Evolutionary conservation across 176 grass and related monocot genomes (phyloP).

Genomic region (Ananas comosus): DNA sequence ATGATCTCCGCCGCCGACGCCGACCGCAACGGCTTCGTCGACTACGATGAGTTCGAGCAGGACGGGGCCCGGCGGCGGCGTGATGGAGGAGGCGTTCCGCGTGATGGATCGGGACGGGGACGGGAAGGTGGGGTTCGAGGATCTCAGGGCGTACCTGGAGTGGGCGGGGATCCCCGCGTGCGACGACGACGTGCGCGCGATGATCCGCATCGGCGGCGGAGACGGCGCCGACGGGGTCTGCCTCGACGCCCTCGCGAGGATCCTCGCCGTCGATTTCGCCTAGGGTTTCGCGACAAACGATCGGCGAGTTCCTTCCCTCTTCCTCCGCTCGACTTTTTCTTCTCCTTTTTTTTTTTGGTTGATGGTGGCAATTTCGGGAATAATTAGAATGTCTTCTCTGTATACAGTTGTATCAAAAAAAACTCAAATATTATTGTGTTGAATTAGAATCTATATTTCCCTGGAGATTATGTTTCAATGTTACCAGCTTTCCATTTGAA

Average conservation of each 20-base stretch:
- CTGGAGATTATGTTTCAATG: too few species aligned
- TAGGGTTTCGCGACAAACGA: background rate
- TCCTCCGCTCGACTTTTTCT: too few species aligned
- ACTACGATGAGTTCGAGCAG: conserved; percentile 81
- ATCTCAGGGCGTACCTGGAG: conserved; percentile 72
- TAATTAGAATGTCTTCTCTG: too few species aligned
- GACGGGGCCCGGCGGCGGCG: background rate
- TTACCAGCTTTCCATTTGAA: too few species aligned
- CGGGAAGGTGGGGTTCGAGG: conserved; percentile 85
- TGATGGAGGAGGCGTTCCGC: conserved; percentile 71
- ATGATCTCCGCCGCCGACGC: conserved; percentile 87
- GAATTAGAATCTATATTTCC: too few species aligned
- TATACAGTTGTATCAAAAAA: too few species aligned
- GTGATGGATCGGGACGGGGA: conserved; percentile 93
- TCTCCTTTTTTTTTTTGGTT: too few species aligned
- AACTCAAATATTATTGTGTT: too few species aligned
- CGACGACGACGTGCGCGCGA: conserved; percentile 63
- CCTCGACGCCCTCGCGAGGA: conserved; percentile 41
- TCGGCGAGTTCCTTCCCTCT: too few species aligned
- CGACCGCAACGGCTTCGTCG: conserved; percentile 83
- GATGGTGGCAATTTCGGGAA: too few species aligned
- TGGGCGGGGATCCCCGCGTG: conserved; percentile 62
- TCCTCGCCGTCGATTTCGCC: conserved; percentile 46
- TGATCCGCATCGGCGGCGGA: conserved; percentile 54
- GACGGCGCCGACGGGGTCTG: conserved; percentile 33